Conservation (phyloP, 257 asterid genomes). For the Thymus mandschuricus region DNA sequence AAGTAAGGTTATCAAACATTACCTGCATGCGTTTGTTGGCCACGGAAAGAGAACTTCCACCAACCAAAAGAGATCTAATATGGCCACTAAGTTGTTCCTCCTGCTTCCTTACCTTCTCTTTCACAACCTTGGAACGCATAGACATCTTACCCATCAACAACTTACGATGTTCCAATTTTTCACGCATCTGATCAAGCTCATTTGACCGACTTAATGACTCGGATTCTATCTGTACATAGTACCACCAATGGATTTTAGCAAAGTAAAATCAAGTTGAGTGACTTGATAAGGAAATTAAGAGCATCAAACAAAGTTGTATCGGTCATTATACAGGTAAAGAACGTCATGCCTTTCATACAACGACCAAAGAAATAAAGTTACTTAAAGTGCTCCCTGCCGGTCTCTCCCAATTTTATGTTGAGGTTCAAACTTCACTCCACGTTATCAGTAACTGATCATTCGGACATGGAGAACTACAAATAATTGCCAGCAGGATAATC, state of each 20-base stretch:
- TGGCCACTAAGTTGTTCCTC: slow-evolving; percentile 86
- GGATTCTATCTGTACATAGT: slow-evolving; percentile 64
- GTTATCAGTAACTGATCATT: background rate
- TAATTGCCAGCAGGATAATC: background rate
- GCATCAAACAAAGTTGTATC: background rate
- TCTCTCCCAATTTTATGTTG: background rate
- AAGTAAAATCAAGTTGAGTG: slow-evolving; percentile 14
- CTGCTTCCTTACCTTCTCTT: slow-evolving; percentile 81
- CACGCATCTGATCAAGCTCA: slow-evolving; percentile 85
- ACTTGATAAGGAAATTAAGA: slow-evolving; percentile 13
- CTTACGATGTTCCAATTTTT: slow-evolving; percentile 74
- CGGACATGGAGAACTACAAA: background rate
- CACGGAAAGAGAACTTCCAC: slow-evolving; percentile 85
- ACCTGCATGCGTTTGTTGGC: slow-evolving; percentile 86
- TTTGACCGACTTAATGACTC: slow-evolving; percentile 72
- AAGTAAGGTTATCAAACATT: slow-evolving; percentile 19
- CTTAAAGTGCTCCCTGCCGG: background rate
- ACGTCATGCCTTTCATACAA: background rate
- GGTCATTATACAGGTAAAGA: slow-evolving; percentile 4
- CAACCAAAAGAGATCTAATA: slow-evolving; percentile 74
- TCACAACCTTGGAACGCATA: slow-evolving; percentile 80
- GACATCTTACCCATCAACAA: slow-evolving; percentile 95
- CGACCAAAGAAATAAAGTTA: background rate
- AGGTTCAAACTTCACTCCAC: background rate
- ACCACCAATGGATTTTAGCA: slow-evolving; percentile 36